Conservation (phyloP, 73 alveolate species). For the Stentor roeselii region DNA sequence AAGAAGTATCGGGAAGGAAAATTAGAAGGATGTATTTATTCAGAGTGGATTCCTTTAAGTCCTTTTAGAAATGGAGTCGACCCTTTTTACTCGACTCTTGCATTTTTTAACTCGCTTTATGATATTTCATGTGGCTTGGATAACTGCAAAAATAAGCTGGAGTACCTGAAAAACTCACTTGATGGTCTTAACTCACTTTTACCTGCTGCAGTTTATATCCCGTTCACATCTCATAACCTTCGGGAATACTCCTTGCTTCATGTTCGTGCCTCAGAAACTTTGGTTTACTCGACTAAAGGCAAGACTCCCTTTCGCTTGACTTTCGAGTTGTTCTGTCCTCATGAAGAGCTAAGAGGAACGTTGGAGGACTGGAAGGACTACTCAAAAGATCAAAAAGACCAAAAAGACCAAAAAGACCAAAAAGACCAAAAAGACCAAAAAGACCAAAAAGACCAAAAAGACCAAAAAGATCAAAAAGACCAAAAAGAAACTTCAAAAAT, state of each 20-base stretch:
- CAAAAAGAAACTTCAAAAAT: background rate
- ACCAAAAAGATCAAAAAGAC: no score
- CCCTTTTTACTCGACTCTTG: background rate
- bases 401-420: background rate
- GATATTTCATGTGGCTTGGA: background rate
- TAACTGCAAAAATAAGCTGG: background rate
- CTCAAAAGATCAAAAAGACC: no score
- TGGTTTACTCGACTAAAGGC: constrained; percentile 76
- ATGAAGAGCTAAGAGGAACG: constrained; percentile 49
- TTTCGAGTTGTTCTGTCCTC: constrained; percentile 77
- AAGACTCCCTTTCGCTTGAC: constrained; percentile 77
- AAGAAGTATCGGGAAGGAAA: background rate
- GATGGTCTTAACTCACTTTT: constrained; percentile 34
- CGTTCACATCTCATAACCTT: constrained; percentile 35
- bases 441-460: no score
- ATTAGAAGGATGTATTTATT: background rate
- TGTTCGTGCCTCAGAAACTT: constrained; percentile 61
- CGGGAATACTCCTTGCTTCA: constrained; percentile 67
- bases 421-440: no score
- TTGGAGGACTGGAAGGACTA: no score
- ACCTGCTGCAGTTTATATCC: constrained; percentile 56
- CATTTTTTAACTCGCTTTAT: background rate
- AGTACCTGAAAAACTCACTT: constrained; percentile 32
- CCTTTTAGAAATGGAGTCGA: background rate
- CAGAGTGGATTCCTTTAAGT: background rate